Conservation (phyloP, 495 filamentous ascomycete genomes). For the Xylaria venustula region DNA sequence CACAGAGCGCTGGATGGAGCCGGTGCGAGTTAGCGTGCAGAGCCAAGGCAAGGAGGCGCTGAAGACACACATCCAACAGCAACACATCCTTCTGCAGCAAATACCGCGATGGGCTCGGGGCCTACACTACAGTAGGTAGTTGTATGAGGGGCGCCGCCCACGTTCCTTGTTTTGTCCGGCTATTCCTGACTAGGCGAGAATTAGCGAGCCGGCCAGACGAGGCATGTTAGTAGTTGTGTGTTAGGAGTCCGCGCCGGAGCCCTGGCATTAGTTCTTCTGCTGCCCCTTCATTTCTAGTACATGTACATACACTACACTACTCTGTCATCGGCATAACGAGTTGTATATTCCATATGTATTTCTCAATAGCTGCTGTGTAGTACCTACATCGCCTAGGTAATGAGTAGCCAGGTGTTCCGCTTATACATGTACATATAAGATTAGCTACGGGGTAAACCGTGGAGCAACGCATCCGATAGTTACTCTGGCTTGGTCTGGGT, state of each 20-base stretch:
- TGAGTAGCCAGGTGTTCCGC: neutral
- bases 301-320: neutral
- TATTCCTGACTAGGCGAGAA: slow-evolving; percentile 15
- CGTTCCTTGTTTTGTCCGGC: neutral
- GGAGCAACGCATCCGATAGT: neutral
- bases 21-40: no score
- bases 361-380: neutral
- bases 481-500: neutral
- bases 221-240: neutral
- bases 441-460: slow-evolving; percentile 1
- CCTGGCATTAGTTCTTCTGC: no score
- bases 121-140: neutral
- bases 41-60: slow-evolving; percentile 6
- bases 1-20: neutral
- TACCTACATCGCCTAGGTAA: no score
- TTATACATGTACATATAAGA: neutral
- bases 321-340: no score
- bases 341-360: neutral
- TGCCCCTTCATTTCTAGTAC: neutral
- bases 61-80: neutral
- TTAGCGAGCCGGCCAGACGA: slow-evolving; percentile 12
- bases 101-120: neutral
- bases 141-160: neutral
- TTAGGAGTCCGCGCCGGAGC: neutral
- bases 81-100: slow-evolving; percentile 10